Evolutionary conservation across 441 rosid genomes (phyloP).

Genomic region (Pelargonium citronellum): DNA sequence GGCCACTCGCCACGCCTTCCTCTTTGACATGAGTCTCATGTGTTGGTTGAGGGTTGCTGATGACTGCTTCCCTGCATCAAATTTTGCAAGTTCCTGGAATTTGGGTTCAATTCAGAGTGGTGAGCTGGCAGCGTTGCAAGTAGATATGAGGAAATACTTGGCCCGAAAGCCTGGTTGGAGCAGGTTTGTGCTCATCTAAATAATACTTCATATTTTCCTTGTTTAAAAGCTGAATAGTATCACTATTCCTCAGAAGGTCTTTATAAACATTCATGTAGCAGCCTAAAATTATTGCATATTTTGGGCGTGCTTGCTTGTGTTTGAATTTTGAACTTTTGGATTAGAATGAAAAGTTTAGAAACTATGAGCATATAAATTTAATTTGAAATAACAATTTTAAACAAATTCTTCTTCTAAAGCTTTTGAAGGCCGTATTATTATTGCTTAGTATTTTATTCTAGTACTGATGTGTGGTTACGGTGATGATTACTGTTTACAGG

Average conservation of each 20-base stretch:
- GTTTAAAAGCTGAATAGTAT: too few species aligned
- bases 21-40: slow-evolving; percentile 78
- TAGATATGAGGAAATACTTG: slow-evolving; percentile 84
- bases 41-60: slow-evolving; percentile 97
- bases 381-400: too few species aligned
- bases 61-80: slow-evolving; percentile 97
- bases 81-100: slow-evolving; percentile 88
- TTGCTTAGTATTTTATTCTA: background rate
- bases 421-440: background rate
- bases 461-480: background rate
- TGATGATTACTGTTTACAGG: slow-evolving; percentile 31
- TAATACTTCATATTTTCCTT: slow-evolving; percentile 1
- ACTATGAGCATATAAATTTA: background rate
- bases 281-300: too few species aligned
- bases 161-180: slow-evolving; percentile 97
- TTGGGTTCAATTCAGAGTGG: slow-evolving; percentile 76
- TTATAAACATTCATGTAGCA: too few species aligned
- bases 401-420: too few species aligned
- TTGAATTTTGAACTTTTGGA: background rate
- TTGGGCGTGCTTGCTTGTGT: too few species aligned
- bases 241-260: background rate
- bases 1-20: slow-evolving; percentile 93
- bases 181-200: slow-evolving; percentile 50
- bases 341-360: background rate
- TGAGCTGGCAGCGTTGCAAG: slow-evolving; percentile 93